phyloP scores from a whole-genome alignment of 257 asterid genomes.

The Fraxinus cuspidata region DNA sequence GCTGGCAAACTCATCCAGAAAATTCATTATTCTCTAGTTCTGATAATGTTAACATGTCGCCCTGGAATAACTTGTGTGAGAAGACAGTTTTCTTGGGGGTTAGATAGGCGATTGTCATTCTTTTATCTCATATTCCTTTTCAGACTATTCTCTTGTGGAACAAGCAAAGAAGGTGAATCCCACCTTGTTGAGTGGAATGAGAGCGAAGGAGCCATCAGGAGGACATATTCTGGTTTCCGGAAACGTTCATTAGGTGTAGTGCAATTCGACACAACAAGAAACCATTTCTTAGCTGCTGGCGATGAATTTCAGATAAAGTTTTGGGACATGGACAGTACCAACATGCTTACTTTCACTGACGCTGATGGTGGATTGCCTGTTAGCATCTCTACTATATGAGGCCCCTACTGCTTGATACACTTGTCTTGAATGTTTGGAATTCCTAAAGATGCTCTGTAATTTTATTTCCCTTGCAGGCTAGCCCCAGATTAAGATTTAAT shows the following conservation, averaged over 20 bases:
- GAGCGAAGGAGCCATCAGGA: constrained; percentile 90
- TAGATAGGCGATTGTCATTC: neutral
- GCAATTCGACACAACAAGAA: constrained; percentile 84
- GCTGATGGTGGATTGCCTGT: constrained; percentile 94
- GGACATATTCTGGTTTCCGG: constrained; percentile 79
- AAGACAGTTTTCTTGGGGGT: neutral
- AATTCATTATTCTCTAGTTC: neutral
- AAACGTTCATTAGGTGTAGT: constrained; percentile 89
- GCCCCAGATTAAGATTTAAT: constrained; percentile 85
- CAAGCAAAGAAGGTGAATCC: constrained; percentile 95
- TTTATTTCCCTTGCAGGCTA: constrained; percentile 52
- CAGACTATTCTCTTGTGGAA: constrained; percentile 95
- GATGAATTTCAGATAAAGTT: constrained; percentile 91
- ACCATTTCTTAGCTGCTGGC: constrained; percentile 90
- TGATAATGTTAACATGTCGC: neutral
- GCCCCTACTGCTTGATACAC: constrained; percentile 17
- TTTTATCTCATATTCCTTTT: constrained; percentile 31
- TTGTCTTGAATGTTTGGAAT: constrained; percentile 13
- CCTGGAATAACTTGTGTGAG: neutral
- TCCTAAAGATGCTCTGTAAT: neutral
- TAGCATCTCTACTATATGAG: constrained; percentile 36
- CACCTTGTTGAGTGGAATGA: constrained; percentile 96
- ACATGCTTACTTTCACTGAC: constrained; percentile 65
- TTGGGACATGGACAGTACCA: constrained; percentile 90
- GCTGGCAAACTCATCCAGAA: neutral